A percentile compares a stretch with the other conserved stretches of the same genome.
Conservation (phyloP, 164 flowering plant genomes). For the Dillenia suffruticosa region DNA sequence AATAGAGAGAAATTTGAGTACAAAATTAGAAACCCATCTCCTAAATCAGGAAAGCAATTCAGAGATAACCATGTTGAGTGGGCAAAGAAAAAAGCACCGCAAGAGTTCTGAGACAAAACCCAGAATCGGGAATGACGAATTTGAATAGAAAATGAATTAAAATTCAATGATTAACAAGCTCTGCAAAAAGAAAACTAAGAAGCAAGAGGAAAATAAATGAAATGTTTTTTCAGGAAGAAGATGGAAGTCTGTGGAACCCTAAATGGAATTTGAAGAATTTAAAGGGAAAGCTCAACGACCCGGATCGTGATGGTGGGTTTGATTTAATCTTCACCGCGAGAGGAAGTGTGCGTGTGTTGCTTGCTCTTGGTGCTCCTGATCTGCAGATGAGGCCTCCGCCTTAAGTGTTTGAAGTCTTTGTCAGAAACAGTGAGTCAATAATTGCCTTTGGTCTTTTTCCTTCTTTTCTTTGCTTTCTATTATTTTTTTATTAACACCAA, state of each 20-base stretch:
- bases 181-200: neutral
- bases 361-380: constrained; percentile 15
- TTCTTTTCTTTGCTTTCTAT: too few species aligned
- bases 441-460: neutral
- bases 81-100: constrained; percentile 23
- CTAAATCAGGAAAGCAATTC: constrained; percentile 13
- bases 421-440: neutral
- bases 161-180: constrained; percentile 9
- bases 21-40: constrained; percentile 19
- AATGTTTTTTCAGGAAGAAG: constrained; percentile 1
- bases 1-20: constrained; percentile 9
- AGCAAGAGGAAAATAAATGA: constrained; percentile 29
- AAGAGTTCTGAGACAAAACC: constrained; percentile 15
- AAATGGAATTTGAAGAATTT: constrained; percentile 3
- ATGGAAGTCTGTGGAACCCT: neutral
- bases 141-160: neutral
- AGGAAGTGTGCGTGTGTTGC: constrained; percentile 1
- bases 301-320: constrained; percentile 14
- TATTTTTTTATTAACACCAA: too few species aligned
- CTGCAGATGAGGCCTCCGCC: constrained; percentile 24
- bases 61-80: constrained; percentile 12
- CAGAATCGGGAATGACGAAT: constrained; percentile 4
- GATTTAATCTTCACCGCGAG: constrained; percentile 9
- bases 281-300: constrained; percentile 13
- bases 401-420: constrained; percentile 11